These are phyloP conservation scores for Cenchrus americanus DNA, from an alignment of 176 grass and related monocot species.

Conservation along the genomic window DNA sequence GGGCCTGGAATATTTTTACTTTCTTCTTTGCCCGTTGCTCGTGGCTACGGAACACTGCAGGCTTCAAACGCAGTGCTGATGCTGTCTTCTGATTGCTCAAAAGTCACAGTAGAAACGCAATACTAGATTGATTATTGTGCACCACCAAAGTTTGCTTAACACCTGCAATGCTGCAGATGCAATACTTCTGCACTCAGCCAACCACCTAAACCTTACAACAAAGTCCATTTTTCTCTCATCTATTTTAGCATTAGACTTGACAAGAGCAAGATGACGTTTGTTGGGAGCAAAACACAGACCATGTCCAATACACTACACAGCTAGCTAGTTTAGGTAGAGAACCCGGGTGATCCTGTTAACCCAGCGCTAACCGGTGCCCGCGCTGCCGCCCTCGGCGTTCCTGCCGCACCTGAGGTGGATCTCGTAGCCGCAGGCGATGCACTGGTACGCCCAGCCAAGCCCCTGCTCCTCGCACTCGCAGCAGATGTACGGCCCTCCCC, in stretches of 20 bases:
- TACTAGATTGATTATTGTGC: background rate
- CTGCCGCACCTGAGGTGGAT: conserved; percentile 65
- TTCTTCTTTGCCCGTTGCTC: background rate
- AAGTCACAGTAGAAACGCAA: background rate
- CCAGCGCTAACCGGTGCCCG: background rate
- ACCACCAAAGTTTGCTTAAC: background rate
- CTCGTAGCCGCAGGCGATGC: conserved; percentile 74
- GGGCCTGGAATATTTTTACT: background rate
- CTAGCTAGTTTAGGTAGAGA: background rate
- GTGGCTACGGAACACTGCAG: background rate
- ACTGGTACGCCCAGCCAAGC: conserved; percentile 75
- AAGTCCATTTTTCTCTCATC: background rate
- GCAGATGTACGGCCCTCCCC: conserved; percentile 69
- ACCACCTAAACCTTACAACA: background rate
- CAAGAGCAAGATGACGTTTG: conserved; percentile 22
- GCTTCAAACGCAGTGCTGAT: background rate
- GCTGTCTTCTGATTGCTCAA: background rate
- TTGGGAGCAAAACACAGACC: conserved; percentile 11
- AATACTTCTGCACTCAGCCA: background rate
- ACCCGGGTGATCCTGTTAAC: background rate
- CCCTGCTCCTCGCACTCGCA: conserved; percentile 76
- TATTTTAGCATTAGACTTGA: conserved; percentile 20
- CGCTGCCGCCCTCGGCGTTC: background rate
- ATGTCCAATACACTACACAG: background rate
- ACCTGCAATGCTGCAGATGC: background rate